Conservation (phyloP, 1,284 basidiomycete species). For the Uromyces viciae-fabae region DNA sequence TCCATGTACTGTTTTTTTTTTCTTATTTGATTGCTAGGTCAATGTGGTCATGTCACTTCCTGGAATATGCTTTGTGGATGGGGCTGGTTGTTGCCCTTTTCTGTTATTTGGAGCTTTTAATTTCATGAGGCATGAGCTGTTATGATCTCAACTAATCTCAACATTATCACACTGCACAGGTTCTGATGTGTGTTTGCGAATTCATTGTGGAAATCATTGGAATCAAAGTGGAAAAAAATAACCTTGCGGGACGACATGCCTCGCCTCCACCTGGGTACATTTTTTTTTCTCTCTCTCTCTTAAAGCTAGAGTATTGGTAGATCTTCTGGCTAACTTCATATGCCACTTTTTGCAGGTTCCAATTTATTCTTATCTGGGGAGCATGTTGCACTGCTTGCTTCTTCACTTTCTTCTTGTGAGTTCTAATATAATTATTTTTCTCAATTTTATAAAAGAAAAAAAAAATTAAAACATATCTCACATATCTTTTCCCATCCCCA, state of each 20-base stretch:
- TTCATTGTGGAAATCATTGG: constrained; percentile 60
- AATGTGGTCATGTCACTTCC: constrained; percentile 63
- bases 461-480: background rate
- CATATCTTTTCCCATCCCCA: background rate
- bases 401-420: constrained; percentile 48
- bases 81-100: constrained; percentile 69
- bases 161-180: background rate
- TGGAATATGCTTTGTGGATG: constrained; percentile 69
- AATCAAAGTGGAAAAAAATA: constrained; percentile 61
- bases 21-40: background rate
- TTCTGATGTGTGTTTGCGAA: constrained; percentile 26
- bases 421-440: background rate
- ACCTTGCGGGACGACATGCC: constrained; percentile 60
- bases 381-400: constrained; percentile 49
- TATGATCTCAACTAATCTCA: constrained; percentile 53
- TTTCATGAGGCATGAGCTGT: constrained; percentile 54
- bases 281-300: background rate
- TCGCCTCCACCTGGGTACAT: constrained; percentile 52
- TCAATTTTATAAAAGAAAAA: background rate
- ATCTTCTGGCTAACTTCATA: background rate
- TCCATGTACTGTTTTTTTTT: no score
- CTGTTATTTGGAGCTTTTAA: constrained; percentile 68
- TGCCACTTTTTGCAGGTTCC: constrained; percentile 54
- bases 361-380: constrained; percentile 91
- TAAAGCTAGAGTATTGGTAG: no score